Conservation (phyloP, 73 alveolate species). For the Durusdinium trenchii region DNA sequence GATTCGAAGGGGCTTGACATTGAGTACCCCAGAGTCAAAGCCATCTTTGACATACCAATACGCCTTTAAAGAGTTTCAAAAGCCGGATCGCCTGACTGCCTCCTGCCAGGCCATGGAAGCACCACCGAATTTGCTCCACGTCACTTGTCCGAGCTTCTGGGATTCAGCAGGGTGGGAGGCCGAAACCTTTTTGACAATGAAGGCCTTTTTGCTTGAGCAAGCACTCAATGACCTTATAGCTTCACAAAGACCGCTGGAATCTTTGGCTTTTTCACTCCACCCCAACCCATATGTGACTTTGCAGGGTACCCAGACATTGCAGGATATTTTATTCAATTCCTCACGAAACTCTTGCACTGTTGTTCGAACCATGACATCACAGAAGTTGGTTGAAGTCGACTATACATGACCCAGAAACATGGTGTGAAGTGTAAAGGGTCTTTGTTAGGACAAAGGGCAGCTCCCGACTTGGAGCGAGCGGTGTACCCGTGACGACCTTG, state of each 20-base stretch:
- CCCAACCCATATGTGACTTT: neutral
- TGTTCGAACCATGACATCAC: neutral
- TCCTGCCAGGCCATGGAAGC: neutral
- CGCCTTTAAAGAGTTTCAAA: no score
- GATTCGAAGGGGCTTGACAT: no score
- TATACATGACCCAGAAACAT: neutral
- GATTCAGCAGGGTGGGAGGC: neutral
- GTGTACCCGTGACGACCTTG: conserved; percentile 12
- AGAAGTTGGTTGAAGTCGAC: neutral
- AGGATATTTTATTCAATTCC: neutral
- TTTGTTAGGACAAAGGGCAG: neutral
- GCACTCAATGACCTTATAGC: neutral
- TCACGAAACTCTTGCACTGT: no score
- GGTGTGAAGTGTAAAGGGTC: neutral
- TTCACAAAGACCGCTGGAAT: neutral
- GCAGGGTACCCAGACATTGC: neutral
- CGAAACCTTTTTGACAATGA: neutral
- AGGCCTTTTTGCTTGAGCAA: neutral
- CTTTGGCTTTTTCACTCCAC: neutral
- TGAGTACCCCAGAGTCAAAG: no score
- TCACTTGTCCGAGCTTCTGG: neutral
- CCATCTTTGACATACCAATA: no score
- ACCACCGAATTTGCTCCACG: neutral
- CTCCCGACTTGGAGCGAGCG: neutral
- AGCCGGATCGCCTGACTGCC: no score